Percentiles rank a stretch among this genome's conserved stretches.
Conservation (phyloP, 2,329 filamentous ascomycete genomes). For the Beauveria pseudobassiana region DNA sequence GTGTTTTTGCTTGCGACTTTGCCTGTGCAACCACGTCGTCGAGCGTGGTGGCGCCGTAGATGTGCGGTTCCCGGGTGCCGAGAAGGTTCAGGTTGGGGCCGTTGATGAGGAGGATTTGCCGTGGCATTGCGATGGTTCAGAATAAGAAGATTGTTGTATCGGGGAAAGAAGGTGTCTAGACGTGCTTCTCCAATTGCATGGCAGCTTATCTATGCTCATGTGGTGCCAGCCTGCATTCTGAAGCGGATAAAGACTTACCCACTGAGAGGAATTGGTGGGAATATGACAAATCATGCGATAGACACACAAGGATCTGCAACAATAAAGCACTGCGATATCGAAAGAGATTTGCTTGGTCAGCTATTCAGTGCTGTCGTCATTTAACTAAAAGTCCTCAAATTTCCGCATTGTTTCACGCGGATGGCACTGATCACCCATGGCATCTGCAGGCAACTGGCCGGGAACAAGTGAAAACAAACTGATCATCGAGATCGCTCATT, state of each 20-base stretch:
- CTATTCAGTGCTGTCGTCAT: not conserved
- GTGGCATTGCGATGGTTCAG: slow-evolving; percentile 22
- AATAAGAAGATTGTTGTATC: too few species aligned
- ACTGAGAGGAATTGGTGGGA: not conserved
- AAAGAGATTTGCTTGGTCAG: not conserved
- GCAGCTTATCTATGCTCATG: not conserved
- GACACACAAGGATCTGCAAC: too few species aligned
- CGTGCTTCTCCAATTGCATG: too few species aligned
- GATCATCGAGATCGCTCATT: not conserved
- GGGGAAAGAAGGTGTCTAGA: too few species aligned
- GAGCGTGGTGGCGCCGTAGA: too few species aligned
- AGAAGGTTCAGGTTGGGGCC: slow-evolving; percentile 40
- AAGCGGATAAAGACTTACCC: not conserved
- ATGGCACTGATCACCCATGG: not conserved
- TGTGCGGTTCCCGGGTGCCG: too few species aligned
- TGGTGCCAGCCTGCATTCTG: not conserved
- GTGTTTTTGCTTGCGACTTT: too few species aligned
- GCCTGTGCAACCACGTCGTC: too few species aligned
- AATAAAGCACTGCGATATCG: not conserved
- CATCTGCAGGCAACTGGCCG: not conserved
- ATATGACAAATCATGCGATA: too few species aligned
- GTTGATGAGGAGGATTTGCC: slow-evolving; percentile 63
- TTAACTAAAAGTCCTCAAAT: not conserved
- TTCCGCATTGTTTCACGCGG: too few species aligned
- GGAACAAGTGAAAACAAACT: not conserved